phyloP scores from a whole-genome alignment of 1,284 basidiomycete species.

The Marasmius oreades region DNA sequence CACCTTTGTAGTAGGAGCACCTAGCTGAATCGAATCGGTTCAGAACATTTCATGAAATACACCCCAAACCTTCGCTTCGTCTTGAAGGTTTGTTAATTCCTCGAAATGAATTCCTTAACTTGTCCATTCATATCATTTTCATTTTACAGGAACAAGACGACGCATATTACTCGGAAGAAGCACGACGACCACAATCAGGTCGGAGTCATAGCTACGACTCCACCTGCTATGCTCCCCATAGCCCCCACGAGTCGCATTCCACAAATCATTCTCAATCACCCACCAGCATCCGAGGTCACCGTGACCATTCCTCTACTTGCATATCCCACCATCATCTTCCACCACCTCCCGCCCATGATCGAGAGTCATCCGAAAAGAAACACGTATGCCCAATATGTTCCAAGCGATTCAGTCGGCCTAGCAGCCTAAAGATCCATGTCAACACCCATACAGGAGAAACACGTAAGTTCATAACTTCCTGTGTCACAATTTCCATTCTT shows the following conservation, averaged over 20 bases:
- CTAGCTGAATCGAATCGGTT: background rate
- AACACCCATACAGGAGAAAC: slow-evolving; percentile 78
- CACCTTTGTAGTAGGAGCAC: slow-evolving; percentile 6
- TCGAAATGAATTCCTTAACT: background rate
- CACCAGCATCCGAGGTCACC: too few species aligned
- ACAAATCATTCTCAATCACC: too few species aligned
- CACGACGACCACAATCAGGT: too few species aligned
- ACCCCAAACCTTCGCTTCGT: background rate
- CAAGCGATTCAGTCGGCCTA: slow-evolving; percentile 75
- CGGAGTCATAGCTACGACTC: too few species aligned
- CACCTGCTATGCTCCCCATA: too few species aligned
- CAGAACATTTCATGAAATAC: slow-evolving; percentile 25
- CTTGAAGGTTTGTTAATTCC: background rate
- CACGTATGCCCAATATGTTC: slow-evolving; percentile 63
- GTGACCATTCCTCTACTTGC: background rate
- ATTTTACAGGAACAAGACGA: background rate
- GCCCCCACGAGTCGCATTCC: too few species aligned
- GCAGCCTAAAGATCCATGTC: slow-evolving; percentile 69
- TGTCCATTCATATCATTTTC: background rate
- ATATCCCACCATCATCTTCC: background rate
- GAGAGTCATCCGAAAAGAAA: slow-evolving; percentile 33
- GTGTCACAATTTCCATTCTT: slow-evolving; percentile 5
- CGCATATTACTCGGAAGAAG: background rate
- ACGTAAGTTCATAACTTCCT: slow-evolving; percentile 44
- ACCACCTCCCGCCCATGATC: background rate